Base-by-base conservation (phyloP, 805 yeast genomes). In the Saccharomycopsis capsularis region DNA sequence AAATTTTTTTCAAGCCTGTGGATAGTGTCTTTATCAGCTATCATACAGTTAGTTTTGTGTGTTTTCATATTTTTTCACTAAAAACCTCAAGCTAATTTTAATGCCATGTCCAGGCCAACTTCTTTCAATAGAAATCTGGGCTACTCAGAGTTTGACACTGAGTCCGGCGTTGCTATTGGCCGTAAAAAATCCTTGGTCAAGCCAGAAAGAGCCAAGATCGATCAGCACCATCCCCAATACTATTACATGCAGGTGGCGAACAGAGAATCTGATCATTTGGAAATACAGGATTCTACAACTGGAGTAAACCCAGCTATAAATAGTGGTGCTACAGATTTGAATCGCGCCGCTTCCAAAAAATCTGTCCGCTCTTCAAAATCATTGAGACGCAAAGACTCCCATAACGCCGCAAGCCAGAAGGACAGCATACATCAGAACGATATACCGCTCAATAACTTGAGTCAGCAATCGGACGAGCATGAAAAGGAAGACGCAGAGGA, bases 161-260 rank as follows among this genome's bases (percentile, higher is more conserved):
- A 53, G 42, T 7, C 50, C 2, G 51, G 51, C 2, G 67, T 67
- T 37, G 57, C 55, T 7, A 40, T 74, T 18, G 61, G 65, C 40
- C 60, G 82, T 49, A 85, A 82, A 62, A 73, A 78, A 56, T 85
- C 96, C 0, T 69, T 91, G 53, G 84, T 91, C 29, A 75, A 87
- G 53, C 95, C 95, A 3, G 98, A 91, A 60, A 77, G 98, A 56
- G 80, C 84, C 36, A 67, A 79, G 42, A 60, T 75, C 46, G 74
- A 79, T 57, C 79, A 76, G n/a, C 74, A 73, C 46, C 85, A 85
- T 61, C 93, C 91, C 2, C 78, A 82, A 50, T 85, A 73, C 65
- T 88, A 85, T 63, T 88, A 87, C 63, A 75, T 85, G 13, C 88
- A 82, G 57, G 80, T 81, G 35, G 80, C 87, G 2, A 76, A 80